Evolutionary conservation across 2,329 filamentous ascomycete genomes (phyloP).

Genomic region (Grosmannia huntii): DNA sequence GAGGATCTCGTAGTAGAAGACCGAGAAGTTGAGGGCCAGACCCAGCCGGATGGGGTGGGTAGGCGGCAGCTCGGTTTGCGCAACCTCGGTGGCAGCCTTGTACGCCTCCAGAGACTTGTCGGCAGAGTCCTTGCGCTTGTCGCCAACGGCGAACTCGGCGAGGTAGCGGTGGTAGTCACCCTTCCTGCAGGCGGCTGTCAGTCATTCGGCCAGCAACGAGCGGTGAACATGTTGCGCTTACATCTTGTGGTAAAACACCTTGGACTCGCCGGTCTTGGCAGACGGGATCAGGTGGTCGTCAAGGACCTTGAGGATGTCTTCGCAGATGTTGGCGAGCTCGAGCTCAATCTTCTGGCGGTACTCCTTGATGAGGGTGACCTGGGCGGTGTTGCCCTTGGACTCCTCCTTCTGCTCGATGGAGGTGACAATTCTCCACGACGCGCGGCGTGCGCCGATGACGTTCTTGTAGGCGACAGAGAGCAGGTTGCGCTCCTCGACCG

Average conservation of each 20-base stretch:
- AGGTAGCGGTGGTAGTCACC: conserved; percentile 99
- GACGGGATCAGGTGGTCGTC: conserved; percentile 90
- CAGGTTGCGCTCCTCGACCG: conserved; percentile 93
- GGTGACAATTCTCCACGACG: conserved; percentile 95
- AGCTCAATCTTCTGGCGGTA: conserved; percentile 98
- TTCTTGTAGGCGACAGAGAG: conserved; percentile 99
- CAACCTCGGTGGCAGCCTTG: conserved; percentile 85
- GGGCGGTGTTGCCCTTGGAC: conserved; percentile 90
- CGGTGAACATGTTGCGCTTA: conserved; percentile 23
- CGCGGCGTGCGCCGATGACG: conserved; percentile 91
- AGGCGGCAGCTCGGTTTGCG: conserved; percentile 75
- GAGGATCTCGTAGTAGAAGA: conserved; percentile 99
- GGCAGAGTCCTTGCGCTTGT: conserved; percentile 90
- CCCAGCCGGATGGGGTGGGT: conserved; percentile 90
- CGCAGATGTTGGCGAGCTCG: conserved; percentile 94
- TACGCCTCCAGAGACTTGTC: conserved; percentile 93
- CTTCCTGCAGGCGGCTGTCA: conserved; percentile 53
- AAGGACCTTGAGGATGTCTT: conserved; percentile 90
- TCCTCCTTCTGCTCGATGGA: conserved; percentile 99
- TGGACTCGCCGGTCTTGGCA: conserved; percentile 90
- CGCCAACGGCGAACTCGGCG: conserved; percentile 87
- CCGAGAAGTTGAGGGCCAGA: conserved; percentile 89
- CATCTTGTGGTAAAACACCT: conserved; percentile 99
- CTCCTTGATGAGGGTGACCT: conserved; percentile 88
- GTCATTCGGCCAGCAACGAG: background rate